phyloP scores from a whole-genome alignment of 257 asterid genomes.

The Apocynum venetum region DNA sequence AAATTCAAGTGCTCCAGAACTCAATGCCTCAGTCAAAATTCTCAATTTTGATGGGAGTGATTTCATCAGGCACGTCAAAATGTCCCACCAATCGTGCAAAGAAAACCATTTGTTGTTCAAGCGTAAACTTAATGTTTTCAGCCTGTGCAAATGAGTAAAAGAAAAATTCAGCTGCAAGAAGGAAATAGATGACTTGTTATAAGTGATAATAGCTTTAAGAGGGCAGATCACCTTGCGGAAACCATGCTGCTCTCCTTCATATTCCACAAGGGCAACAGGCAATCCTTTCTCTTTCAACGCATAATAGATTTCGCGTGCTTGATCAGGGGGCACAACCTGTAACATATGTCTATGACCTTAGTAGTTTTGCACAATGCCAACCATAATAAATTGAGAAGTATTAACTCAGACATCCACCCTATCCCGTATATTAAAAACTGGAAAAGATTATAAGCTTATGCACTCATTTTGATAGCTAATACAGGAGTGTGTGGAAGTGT shows the following conservation, averaged over 20 bases:
- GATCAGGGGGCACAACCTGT: slow-evolving; percentile 87
- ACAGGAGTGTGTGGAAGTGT: background rate
- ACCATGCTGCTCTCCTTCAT: slow-evolving; percentile 96
- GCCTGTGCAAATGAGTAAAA: slow-evolving; percentile 43
- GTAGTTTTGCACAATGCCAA: background rate
- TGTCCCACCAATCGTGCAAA: slow-evolving; percentile 81
- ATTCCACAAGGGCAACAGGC: slow-evolving; percentile 86
- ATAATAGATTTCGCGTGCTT: slow-evolving; percentile 79
- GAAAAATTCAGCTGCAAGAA: background rate
- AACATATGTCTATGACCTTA: slow-evolving; percentile 1
- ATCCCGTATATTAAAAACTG: background rate
- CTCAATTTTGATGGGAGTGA: slow-evolving; percentile 63
- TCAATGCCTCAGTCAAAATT: slow-evolving; percentile 53
- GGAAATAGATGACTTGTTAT: background rate
- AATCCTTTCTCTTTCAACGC: slow-evolving; percentile 79
- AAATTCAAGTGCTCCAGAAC: background rate
- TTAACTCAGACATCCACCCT: too few species aligned
- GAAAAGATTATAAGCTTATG: background rate
- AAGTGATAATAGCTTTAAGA: background rate
- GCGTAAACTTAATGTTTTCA: slow-evolving; percentile 82
- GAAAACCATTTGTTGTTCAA: slow-evolving; percentile 91
- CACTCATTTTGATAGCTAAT: background rate
- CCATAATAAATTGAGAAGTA: too few species aligned
- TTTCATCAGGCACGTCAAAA: slow-evolving; percentile 70
- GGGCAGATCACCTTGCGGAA: slow-evolving; percentile 62